A percentile compares a stretch with the other conserved stretches of the same genome.
Conservation (phyloP, 768 basidiomycete genomes). For the Paxillus involutus region DNA sequence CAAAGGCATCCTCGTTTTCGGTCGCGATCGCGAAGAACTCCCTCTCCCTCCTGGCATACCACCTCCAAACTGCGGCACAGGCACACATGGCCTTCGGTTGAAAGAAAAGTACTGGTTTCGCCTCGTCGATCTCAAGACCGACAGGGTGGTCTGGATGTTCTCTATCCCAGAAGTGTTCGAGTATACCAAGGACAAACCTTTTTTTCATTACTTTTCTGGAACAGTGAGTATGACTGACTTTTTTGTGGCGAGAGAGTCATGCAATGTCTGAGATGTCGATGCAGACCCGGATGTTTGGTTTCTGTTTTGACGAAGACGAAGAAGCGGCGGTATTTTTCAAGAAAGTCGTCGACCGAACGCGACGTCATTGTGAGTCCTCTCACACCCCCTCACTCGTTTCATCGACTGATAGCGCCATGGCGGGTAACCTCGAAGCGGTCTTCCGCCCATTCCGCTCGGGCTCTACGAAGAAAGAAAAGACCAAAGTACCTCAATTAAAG, state of each 20-base stretch:
- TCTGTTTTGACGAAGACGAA: constrained; percentile 58
- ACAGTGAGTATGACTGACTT: constrained; percentile 53
- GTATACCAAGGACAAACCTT: constrained; percentile 83
- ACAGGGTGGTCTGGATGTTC: constrained; percentile 69
- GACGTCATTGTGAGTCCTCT: constrained; percentile 38
- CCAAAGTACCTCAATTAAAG: constrained; percentile 38
- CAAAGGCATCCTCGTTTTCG: constrained; percentile 60
- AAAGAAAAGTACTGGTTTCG: constrained; percentile 60
- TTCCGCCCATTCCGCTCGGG: constrained; percentile 28
- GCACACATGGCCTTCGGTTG: constrained; percentile 22
- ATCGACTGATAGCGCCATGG: background rate
- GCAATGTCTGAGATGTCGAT: background rate
- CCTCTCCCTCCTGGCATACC: constrained; percentile 24
- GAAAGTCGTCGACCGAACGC: constrained; percentile 51
- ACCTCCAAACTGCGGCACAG: constrained; percentile 18
- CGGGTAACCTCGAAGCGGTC: constrained; percentile 15
- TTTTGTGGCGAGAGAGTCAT: background rate
- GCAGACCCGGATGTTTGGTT: constrained; percentile 49
- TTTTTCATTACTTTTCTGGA: constrained; percentile 89
- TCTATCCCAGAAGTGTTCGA: constrained; percentile 57
- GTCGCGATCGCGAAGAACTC: constrained; percentile 30
- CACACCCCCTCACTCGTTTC: constrained; percentile 4
- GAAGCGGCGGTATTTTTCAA: constrained; percentile 62
- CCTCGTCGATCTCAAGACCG: constrained; percentile 55
- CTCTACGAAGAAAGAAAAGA: constrained; percentile 26